Evolutionary conservation across 2,329 filamentous ascomycete genomes (phyloP).

Genomic region (Aspergillus hortae): DNA sequence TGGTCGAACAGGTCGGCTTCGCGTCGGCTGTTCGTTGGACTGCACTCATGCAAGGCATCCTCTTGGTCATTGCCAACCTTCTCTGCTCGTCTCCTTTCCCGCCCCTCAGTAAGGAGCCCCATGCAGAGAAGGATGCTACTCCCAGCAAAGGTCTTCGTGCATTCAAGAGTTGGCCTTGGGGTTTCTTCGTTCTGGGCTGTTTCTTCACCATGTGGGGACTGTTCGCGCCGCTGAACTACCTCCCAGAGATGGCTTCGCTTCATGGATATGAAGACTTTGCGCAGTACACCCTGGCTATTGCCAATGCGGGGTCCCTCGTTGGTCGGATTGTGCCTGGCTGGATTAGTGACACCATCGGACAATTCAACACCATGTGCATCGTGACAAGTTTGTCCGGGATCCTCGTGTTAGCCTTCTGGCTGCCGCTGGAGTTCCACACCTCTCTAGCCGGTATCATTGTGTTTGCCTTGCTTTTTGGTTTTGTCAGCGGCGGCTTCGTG

Average conservation of each 20-base stretch:
- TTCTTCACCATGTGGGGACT: constrained; percentile 3
- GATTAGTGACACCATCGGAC: not conserved
- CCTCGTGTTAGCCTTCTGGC: not conserved
- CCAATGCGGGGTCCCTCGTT: not conserved
- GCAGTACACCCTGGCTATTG: not conserved
- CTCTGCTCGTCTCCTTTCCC: not conserved
- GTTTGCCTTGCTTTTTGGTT: not conserved
- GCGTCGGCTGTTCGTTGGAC: constrained; percentile 1
- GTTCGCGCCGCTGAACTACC: constrained; percentile 1
- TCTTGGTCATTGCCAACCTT: constrained; percentile 1
- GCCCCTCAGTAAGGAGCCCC: not conserved
- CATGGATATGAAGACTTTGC: not conserved
- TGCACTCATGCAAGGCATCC: not conserved
- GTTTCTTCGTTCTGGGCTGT: not conserved
- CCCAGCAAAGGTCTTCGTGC: not conserved
- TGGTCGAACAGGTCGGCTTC: not conserved
- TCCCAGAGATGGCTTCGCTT: constrained; percentile 1
- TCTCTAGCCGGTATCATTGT: not conserved
- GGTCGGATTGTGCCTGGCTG: constrained; percentile 1
- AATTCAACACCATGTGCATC: constrained; percentile 1
- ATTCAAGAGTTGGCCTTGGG: constrained; percentile 1
- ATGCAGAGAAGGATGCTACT: not conserved
- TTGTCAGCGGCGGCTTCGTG: constrained; percentile 1
- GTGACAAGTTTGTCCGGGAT: not conserved
- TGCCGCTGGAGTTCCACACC: not conserved